Base-by-base conservation (phyloP, 208 protist species). In the Leishmania martiniquensis region DNA sequence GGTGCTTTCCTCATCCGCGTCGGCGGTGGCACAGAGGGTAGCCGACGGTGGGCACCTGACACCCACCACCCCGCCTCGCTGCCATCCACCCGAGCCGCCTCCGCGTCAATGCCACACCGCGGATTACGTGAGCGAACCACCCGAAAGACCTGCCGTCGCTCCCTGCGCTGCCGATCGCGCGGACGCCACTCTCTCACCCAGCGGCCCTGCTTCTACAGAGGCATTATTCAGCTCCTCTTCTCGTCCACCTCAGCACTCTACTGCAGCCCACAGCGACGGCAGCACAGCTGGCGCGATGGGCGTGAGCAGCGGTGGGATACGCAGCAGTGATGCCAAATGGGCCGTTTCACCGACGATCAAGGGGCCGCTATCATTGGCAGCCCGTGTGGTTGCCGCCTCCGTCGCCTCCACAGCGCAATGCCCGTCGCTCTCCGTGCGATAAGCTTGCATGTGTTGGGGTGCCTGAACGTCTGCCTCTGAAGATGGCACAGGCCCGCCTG, bases 31-130 rank as follows among this genome's bases (percentile, higher is more conserved):
- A 29, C 10, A 45, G 42, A 49, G 9, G 42, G 42, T 20, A 69
- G 42, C 65, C 37, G 65, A 69, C 10, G 65, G 65, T 42, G 2
- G 10, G 65, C 22, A 5, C 42, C 42, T 4, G 42, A 20, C 0
- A 29, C 12, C 67, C 67, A 4, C 17, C 34, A 20, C 70, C 49
- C 49, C 52, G 52, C 70, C 25, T 32, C 52, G 10, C 52, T 63
- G 69, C 6, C 75, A 52, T 15, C 75, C 80, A 49, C 80, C 80
- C 44, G 80, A 74, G 70, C 80, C 80, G 37, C 81, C 81, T 34
- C 80, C 80, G 29, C 82, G 77, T 2, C 72, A 52, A 60, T 78
- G 77, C 63, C 45, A 81, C 60, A 17, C 25, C 70, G 45, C 52
- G 20, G 13, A 29, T 6, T 25, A 42, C 51, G 15, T 65, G 37